A percentile compares a stretch with the other conserved stretches of the same genome.
Evolutionary conservation across 192 early-diverging fungal species (phyloP).

Genomic region (Mortierella claussenii): DNA sequence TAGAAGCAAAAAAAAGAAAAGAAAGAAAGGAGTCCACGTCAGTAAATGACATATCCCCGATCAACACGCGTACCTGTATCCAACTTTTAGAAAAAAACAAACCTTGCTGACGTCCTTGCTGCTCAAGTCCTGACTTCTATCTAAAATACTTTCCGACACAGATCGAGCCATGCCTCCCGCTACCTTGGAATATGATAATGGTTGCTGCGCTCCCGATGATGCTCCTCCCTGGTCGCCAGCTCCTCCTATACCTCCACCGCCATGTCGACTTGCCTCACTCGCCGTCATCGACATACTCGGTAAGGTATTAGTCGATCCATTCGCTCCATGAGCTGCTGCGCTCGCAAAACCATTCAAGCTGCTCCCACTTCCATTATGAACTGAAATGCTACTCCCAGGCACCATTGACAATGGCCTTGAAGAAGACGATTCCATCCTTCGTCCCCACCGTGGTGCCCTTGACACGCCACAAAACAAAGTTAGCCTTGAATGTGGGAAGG

Average conservation of each 20-base stretch:
- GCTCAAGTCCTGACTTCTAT: constrained; percentile 1
- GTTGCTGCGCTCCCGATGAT: neutral
- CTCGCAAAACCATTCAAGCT: neutral
- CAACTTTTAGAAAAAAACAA: too few species aligned
- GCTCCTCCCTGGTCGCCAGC: too few species aligned
- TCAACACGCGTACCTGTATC: too few species aligned
- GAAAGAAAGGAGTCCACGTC: too few species aligned
- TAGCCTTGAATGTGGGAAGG: constrained; percentile 68
- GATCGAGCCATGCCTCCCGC: constrained; percentile 20
- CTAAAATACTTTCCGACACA: constrained; percentile 17
- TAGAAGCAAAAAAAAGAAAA: neutral
- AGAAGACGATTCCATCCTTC: constrained; percentile 3
- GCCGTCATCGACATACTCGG: neutral
- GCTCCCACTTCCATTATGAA: neutral
- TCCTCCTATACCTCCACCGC: too few species aligned
- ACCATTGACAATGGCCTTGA: too few species aligned
- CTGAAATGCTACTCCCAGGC: too few species aligned
- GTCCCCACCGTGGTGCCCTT: constrained; percentile 17
- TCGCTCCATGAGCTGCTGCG: neutral
- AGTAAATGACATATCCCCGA: too few species aligned
- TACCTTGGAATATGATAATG: constrained; percentile 9
- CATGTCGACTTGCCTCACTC: too few species aligned
- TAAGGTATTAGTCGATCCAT: constrained; percentile 2
- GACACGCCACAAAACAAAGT: constrained; percentile 55
- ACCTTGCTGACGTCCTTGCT: neutral